A percentile compares a stretch with the other conserved stretches of the same genome.
Evolutionary conservation across 176 grass and related monocot genomes (phyloP).

Genomic region (Otatea glauca): DNA sequence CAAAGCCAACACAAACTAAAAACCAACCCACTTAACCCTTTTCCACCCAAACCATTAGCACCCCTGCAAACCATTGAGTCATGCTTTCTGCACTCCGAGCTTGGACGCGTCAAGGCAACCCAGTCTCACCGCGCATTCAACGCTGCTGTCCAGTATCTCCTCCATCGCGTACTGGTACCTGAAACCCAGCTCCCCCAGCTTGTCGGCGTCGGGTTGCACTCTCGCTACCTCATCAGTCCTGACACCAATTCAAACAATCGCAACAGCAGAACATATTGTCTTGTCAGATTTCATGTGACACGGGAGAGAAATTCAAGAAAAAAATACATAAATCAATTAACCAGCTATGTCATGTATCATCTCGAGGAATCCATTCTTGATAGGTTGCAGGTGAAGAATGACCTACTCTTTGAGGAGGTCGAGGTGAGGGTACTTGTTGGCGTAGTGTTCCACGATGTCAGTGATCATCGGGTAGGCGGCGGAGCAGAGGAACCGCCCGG

Average conservation of each 20-base stretch:
- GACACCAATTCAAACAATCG: neutral
- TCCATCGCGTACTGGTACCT: slow-evolving; percentile 54
- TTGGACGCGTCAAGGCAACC: slow-evolving; percentile 32
- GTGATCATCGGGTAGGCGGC: slow-evolving; percentile 28
- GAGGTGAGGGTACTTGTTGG: slow-evolving; percentile 47
- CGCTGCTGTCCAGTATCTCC: slow-evolving; percentile 47
- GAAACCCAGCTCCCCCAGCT: slow-evolving; percentile 56
- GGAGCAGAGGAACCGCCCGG: slow-evolving; percentile 60
- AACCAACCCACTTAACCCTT: no score
- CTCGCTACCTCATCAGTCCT: slow-evolving; percentile 28
- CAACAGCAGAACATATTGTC: neutral
- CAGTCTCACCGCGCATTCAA: slow-evolving; percentile 52
- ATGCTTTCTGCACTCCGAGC: neutral
- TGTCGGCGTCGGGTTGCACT: slow-evolving; percentile 25
- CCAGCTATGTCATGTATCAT: neutral
- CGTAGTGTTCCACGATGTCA: slow-evolving; percentile 38
- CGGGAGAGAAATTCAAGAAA: neutral
- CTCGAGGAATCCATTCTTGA: neutral
- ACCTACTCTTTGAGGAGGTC: slow-evolving; percentile 56
- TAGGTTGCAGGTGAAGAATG: neutral
- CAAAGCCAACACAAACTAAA: no score
- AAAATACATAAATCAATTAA: no score
- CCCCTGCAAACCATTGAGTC: neutral
- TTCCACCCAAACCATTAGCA: no score
- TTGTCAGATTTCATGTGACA: neutral